Evolutionary conservation across 805 yeast species (phyloP).

Genomic region (Sungouiella blattae): DNA sequence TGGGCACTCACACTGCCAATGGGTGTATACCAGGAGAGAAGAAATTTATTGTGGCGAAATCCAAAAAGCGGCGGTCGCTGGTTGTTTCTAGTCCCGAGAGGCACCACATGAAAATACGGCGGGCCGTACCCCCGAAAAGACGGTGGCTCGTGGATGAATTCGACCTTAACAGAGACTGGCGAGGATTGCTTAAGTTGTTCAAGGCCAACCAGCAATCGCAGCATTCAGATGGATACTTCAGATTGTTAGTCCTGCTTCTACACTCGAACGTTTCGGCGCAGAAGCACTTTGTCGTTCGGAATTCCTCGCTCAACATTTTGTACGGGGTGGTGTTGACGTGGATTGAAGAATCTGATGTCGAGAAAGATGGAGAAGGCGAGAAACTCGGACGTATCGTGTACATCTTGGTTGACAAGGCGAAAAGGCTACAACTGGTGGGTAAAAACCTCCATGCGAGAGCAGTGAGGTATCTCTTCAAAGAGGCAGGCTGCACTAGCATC

Average conservation of each 20-base stretch:
- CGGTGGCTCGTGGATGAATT: conserved; percentile 60
- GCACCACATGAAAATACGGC: conserved; percentile 4
- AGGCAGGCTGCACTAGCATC: conserved; percentile 37
- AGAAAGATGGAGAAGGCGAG: conserved; percentile 6
- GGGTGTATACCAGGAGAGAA: conserved; percentile 58
- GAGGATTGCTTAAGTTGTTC: conserved; percentile 43
- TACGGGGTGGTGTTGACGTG: conserved; percentile 56
- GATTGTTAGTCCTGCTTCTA: conserved; percentile 29
- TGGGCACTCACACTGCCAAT: conserved; percentile 50
- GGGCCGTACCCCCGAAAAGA: conserved; percentile 27
- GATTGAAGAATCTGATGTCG: conserved; percentile 31
- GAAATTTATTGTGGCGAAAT: conserved; percentile 24
- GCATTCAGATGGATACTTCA: conserved; percentile 25
- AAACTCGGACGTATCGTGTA: conserved; percentile 43
- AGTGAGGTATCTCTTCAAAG: conserved; percentile 44
- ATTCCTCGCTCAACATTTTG: conserved; percentile 50
- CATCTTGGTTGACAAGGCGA: conserved; percentile 50
- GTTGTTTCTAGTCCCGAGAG: conserved; percentile 10
- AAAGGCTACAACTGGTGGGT: conserved; percentile 54
- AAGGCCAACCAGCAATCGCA: conserved; percentile 27
- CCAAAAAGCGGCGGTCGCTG: conserved; percentile 21
- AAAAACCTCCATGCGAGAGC: conserved; percentile 52
- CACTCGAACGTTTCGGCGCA: conserved; percentile 28
- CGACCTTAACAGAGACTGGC: conserved; percentile 47
- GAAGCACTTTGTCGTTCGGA: conserved; percentile 53